Conservation (phyloP, 306 rosid species). For the Benincasa hispida region DNA sequence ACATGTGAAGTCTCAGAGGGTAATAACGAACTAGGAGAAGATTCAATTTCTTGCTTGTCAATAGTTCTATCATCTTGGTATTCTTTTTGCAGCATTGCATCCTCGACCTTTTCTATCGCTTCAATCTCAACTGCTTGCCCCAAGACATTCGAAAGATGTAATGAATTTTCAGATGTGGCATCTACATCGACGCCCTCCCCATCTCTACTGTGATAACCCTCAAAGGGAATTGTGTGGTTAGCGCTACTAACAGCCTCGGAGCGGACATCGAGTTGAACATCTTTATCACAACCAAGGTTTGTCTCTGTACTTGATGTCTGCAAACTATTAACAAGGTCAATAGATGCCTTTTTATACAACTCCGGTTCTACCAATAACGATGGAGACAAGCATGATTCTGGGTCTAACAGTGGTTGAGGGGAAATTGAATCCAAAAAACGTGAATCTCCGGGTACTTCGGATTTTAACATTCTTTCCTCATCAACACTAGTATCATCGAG, state of each 20-base stretch:
- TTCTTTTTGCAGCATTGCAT: conserved; percentile 19
- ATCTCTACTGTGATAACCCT: conserved; percentile 21
- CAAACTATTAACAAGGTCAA: conserved; percentile 15
- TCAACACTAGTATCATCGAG: conserved; percentile 16
- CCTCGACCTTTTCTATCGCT: conserved; percentile 15
- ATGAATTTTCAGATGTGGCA: conserved; percentile 22
- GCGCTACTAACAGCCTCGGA: conserved; percentile 23
- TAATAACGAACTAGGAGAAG: conserved; percentile 10
- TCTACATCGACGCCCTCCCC: conserved; percentile 21
- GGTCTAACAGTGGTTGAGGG: conserved; percentile 18
- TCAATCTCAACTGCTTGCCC: conserved; percentile 23
- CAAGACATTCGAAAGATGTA: conserved; percentile 24
- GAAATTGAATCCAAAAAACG: conserved; percentile 24
- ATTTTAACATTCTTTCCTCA: conserved; percentile 25
- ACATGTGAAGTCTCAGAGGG: conserved; percentile 15
- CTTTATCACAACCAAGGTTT: conserved; percentile 22
- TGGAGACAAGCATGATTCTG: conserved; percentile 16
- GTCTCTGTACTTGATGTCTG: conserved; percentile 19
- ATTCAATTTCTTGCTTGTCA: conserved; percentile 29
- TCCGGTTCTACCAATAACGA: conserved; percentile 16
- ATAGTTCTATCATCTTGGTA: conserved; percentile 18
- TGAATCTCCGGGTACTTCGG: conserved; percentile 23
- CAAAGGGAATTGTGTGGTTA: conserved; percentile 18
- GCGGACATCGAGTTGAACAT: conserved; percentile 16
- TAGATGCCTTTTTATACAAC: conserved; percentile 20